A percentile compares a stretch with the other conserved stretches of the same genome.
These are phyloP conservation scores for Acanthamoeba lenticulata DNA, from an alignment of 208 protist genomes.

Conservation along the genomic window DNA sequence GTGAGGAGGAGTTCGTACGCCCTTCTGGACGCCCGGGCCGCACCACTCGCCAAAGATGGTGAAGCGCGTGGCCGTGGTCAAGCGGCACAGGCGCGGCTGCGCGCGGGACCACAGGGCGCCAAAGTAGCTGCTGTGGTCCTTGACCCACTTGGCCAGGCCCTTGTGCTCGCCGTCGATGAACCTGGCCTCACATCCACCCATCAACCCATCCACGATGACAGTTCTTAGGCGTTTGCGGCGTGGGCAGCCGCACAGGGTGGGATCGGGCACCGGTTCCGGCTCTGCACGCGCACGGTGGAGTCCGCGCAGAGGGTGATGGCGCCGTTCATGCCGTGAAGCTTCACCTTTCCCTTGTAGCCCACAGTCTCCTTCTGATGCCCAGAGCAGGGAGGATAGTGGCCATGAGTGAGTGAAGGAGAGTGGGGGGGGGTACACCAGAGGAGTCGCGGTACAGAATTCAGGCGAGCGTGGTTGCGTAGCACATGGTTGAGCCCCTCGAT, in stretches of 20 bases:
- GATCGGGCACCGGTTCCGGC: neutral
- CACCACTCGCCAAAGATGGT: constrained; percentile 59
- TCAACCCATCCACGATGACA: neutral
- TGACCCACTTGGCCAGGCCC: constrained; percentile 31
- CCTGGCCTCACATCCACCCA: neutral
- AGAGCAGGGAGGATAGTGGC: neutral
- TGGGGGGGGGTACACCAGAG: neutral
- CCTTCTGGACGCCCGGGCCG: constrained; percentile 55
- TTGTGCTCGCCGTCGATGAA: constrained; percentile 55
- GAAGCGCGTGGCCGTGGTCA: neutral
- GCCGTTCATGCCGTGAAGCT: constrained; percentile 31
- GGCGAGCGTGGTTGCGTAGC: neutral
- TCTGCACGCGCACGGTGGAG: constrained; percentile 17
- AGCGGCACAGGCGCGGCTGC: neutral
- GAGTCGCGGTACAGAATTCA: neutral
- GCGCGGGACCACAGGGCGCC: neutral
- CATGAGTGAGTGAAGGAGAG: neutral
- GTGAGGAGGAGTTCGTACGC: neutral
- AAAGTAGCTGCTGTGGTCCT: neutral
- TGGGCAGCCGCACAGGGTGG: neutral
- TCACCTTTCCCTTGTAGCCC: constrained; percentile 35
- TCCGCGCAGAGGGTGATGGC: neutral
- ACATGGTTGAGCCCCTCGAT: constrained; percentile 9
- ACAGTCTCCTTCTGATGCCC: neutral
- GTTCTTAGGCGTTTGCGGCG: neutral